Percentiles rank a stretch among this genome's conserved stretches.
These are phyloP conservation scores for Monosporascus sp. DNA, from an alignment of 2,329 filamentous ascomycete species.

Conservation along the genomic window DNA sequence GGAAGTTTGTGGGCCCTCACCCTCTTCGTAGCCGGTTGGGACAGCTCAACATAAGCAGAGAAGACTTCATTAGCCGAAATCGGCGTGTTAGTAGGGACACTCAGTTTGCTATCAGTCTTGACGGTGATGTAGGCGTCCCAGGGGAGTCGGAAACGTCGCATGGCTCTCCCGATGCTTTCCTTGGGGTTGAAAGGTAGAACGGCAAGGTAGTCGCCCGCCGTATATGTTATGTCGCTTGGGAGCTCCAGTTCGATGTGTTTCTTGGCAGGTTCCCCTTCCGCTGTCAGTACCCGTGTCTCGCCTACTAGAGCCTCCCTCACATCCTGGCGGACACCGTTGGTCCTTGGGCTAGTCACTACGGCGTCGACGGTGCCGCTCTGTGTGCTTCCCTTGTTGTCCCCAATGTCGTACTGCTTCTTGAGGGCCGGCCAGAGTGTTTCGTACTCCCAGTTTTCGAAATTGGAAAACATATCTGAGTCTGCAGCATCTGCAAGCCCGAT, in stretches of 20 bases:
- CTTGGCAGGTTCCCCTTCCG: conserved; percentile 50
- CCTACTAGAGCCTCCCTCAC: conserved; percentile 58
- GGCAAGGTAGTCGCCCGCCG: conserved; percentile 71
- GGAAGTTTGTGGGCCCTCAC: conserved; percentile 27
- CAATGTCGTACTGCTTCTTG: conserved; percentile 26
- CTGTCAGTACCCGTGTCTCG: conserved; percentile 46
- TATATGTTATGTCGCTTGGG: conserved; percentile 61
- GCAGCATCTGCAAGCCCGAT: conserved; percentile 49
- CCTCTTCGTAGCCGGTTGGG: conserved; percentile 66
- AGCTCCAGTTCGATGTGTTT: conserved; percentile 63
- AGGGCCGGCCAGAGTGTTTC: conserved; percentile 47
- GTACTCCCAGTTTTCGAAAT: conserved; percentile 57
- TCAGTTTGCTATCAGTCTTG: conserved; percentile 43
- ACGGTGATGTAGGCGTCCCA: conserved; percentile 67
- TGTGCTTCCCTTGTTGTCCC: conserved; percentile 11
- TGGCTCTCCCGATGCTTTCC: conserved; percentile 55
- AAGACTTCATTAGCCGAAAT: conserved; percentile 61
- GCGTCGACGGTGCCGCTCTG: conserved; percentile 34
- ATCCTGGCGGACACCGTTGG: conserved; percentile 57
- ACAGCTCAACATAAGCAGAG: conserved; percentile 67
- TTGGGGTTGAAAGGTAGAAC: conserved; percentile 67
- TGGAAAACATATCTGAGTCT: conserved; percentile 49
- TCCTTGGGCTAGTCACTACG: conserved; percentile 48
- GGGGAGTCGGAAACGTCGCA: conserved; percentile 60
- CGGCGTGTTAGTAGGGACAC: conserved; percentile 49